Base-by-base conservation (phyloP, 441 rosid species). In the Populus trichocarpa region DNA sequence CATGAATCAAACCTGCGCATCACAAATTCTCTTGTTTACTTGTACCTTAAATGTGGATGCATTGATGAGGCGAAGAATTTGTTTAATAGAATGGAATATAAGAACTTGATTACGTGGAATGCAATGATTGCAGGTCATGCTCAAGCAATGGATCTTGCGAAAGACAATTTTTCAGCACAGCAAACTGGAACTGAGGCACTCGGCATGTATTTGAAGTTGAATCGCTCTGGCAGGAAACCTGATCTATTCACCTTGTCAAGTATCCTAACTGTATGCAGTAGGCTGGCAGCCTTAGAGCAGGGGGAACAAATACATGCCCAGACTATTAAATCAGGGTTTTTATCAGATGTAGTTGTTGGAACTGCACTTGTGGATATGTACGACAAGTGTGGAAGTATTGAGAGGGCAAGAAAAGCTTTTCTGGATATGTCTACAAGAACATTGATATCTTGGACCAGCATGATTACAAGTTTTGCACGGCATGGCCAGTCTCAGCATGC, bases 291-390 rank as follows among this genome's bases (percentile, higher is more conserved):
- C 10, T 75, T 83, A 59, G 85, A 84, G 64, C 90, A 85, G 61
- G 93, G 92, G 67, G 88, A 90, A 74, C 92, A 90, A 53, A 64
- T 89, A 76, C 94, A 90, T 81, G 88, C 94, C 57, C 88, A 82
- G 79, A 79, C 82, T 25, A 81, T 88, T 46, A 90, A 90, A 81
- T 73, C 94, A 87, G 91, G 94, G 63, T 80, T 74, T 80, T 64
- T 90, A 71, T 83, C 87, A 1, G 91, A 90, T 79, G 87, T 80
- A 12, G 82, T 89, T 77, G 88, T 88, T 67, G 90, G 87, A 81
- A 90, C 88, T 70, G 87, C 91, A 35, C 79, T 89, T 20, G 84
- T 90, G 65, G 88, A 78, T 74, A 86, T 90, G 91, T 89, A 89
- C 68, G 75, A 70, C 46, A 89, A 89, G 78, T 89, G 89, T 73